Evolutionary conservation across 129 eudicot genomes (phyloP).

Genomic region (Pulicaria dysenterica): DNA sequence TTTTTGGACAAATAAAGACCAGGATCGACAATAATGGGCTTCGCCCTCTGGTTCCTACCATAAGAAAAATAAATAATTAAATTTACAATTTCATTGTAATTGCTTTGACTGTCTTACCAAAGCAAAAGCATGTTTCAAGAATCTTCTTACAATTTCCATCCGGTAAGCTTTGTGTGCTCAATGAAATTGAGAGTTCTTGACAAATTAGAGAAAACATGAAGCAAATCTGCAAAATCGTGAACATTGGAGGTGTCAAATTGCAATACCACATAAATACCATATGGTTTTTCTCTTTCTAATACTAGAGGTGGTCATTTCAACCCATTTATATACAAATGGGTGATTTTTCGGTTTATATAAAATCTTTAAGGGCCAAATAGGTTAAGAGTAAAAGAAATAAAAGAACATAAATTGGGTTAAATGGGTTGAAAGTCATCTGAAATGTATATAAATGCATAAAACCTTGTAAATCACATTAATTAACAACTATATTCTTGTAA

Average conservation of each 20-base stretch:
- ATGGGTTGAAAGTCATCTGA: no score
- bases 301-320: neutral
- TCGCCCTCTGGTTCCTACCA: conserved; percentile 92
- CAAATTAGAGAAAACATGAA: conserved; percentile 85
- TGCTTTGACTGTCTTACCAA: neutral
- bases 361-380: no score
- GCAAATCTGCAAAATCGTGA: conserved; percentile 72
- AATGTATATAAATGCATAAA: no score
- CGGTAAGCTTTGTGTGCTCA: conserved; percentile 81
- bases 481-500: no score
- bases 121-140: neutral
- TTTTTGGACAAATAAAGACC: conserved; percentile 93
- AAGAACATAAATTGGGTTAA: no score
- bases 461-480: no score
- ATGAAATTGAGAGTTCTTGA: conserved; percentile 89
- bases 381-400: no score
- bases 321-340: neutral
- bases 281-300: neutral
- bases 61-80: neutral
- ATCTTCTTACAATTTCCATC: conserved; percentile 92
- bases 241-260: conserved; percentile 1
- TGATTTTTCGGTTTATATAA: no score
- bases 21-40: conserved; percentile 87
- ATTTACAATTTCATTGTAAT: no score
- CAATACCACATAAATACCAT: neutral